Percentiles rank a stretch among this genome's conserved stretches.
These are phyloP conservation scores for Mitragyna speciosa DNA, from an alignment of 257 asterid species.

Conservation along the genomic window DNA sequence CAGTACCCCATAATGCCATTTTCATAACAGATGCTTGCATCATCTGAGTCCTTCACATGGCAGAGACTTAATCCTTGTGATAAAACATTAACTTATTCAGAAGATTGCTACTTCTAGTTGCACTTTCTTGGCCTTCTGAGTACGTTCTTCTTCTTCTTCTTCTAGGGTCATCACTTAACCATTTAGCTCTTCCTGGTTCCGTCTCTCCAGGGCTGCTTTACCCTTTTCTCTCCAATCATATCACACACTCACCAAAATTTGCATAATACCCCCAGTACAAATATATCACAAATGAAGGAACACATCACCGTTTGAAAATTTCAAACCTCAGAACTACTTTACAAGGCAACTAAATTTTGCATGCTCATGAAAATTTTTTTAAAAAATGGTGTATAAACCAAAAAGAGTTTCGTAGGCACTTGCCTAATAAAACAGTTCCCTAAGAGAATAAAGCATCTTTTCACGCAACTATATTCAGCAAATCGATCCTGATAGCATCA, in stretches of 20 bases:
- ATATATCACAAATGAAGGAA: neutral
- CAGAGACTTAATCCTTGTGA: neutral
- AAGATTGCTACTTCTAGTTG: neutral
- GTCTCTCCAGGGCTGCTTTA: neutral
- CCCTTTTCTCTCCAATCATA: neutral
- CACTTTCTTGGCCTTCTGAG: neutral
- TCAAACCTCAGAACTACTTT: neutral
- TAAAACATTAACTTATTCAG: neutral
- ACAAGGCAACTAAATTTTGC: neutral
- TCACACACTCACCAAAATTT: neutral
- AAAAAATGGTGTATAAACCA: neutral
- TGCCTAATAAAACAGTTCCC: neutral
- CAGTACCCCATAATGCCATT: neutral
- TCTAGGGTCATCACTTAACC: neutral
- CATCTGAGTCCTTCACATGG: neutral
- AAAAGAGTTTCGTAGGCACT: neutral
- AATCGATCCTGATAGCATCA: conserved; percentile 11
- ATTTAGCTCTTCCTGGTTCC: neutral
- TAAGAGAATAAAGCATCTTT: neutral
- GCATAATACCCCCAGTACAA: neutral
- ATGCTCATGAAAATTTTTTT: neutral
- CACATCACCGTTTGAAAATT: neutral
- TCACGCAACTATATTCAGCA: neutral
- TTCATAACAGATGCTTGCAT: neutral
- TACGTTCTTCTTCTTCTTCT: neutral